These are phyloP conservation scores for Cenchrus purpureus DNA, from an alignment of 176 grass and related monocot species.

Conservation along the genomic window DNA sequence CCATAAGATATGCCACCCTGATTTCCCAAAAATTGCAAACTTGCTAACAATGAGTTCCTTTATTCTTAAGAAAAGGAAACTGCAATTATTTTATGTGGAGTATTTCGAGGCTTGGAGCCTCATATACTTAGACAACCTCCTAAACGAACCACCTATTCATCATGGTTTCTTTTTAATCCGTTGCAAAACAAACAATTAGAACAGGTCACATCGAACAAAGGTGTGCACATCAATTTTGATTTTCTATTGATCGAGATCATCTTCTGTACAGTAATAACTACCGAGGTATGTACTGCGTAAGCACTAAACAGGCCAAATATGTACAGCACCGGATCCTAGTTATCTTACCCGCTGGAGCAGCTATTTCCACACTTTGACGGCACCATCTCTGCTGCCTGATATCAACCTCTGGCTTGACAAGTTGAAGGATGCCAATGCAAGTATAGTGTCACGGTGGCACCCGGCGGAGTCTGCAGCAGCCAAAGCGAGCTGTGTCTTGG, in stretches of 20 bases:
- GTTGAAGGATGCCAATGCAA: conserved; percentile 83
- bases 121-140: not conserved
- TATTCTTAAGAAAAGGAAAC: not conserved
- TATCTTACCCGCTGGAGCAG: conserved; percentile 15
- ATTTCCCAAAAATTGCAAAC: not conserved
- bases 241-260: conserved; percentile 17
- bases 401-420: conserved; percentile 85
- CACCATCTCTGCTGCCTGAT: conserved; percentile 87
- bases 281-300: conserved; percentile 19
- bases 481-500: conserved; percentile 70
- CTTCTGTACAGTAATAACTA: conserved; percentile 42
- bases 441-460: conserved; percentile 80
- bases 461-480: conserved; percentile 77
- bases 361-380: conserved; percentile 98
- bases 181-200: not conserved
- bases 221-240: not conserved
- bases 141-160: not conserved
- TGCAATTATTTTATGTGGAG: not conserved
- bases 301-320: conserved; percentile 35
- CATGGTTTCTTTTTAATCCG: not conserved
- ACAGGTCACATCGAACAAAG: not conserved
- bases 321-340: conserved; percentile 21
- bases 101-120: not conserved
- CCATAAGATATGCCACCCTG: not conserved
- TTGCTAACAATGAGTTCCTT: not conserved